A percentile compares a stretch with the other conserved stretches of the same genome.
Conservation (phyloP, 2,329 filamentous ascomycete genomes). For the Apiospora phragmitis region DNA sequence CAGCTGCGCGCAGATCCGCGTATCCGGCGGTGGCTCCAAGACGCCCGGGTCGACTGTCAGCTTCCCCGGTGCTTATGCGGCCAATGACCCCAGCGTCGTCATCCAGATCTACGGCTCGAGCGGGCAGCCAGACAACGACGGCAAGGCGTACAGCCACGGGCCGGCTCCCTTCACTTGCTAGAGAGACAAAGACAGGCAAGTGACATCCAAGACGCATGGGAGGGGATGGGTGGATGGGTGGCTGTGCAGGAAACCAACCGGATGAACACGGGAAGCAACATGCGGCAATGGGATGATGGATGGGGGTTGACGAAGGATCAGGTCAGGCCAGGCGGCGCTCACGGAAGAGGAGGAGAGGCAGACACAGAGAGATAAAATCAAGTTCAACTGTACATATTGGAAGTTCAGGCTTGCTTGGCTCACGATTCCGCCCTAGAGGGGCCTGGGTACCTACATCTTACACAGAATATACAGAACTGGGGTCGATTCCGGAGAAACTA, state of each 20-base stretch:
- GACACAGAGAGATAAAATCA: background rate
- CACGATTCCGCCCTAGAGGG: background rate
- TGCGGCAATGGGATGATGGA: background rate
- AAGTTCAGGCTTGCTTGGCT: background rate
- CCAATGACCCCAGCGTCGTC: constrained; percentile 44
- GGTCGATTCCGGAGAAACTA: background rate
- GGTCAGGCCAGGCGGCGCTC: background rate
- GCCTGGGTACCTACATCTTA: too few relatives aligned
- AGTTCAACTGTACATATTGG: constrained; percentile 3
- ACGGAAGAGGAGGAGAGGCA: background rate
- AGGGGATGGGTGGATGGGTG: background rate
- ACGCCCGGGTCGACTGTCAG: constrained; percentile 38
- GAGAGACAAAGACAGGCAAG: background rate
- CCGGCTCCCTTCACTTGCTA: constrained; percentile 10
- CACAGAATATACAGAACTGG: background rate
- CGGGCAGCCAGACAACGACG: constrained; percentile 42
- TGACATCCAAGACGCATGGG: too few relatives aligned
- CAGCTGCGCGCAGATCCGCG: constrained; percentile 40
- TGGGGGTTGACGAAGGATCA: background rate
- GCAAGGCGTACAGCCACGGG: constrained; percentile 36
- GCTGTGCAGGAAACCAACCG: background rate
- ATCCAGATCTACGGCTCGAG: constrained; percentile 47
- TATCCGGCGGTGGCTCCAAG: constrained; percentile 39
- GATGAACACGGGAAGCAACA: background rate
- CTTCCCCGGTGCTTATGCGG: constrained; percentile 47